A percentile compares a stretch with the other conserved stretches of the same genome.
phyloP scores from a whole-genome alignment of 176 grass and related monocot genomes.

The Oryza meridionalis region DNA sequence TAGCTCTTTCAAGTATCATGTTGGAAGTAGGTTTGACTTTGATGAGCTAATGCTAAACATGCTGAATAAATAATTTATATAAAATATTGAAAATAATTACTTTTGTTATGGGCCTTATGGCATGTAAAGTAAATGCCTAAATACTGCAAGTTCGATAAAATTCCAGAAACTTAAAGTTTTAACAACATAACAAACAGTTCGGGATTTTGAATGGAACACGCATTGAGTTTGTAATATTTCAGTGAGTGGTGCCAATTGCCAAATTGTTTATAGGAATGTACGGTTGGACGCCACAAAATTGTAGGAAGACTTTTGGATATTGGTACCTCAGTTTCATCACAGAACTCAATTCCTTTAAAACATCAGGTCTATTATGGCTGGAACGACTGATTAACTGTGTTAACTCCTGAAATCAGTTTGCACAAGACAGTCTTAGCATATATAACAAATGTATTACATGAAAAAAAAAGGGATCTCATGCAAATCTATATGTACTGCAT shows the following conservation, averaged over 20 bases:
- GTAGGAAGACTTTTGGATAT: slow-evolving; percentile 21
- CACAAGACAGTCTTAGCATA: slow-evolving; percentile 8
- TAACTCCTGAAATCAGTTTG: slow-evolving; percentile 49
- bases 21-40: not conserved
- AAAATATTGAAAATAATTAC: not conserved
- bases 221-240: slow-evolving; percentile 26
- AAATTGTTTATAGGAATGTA: slow-evolving; percentile 30
- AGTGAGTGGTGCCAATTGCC: slow-evolving; percentile 21
- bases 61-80: slow-evolving; percentile 14
- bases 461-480: slow-evolving; percentile 2
- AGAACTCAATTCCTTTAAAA: slow-evolving; percentile 59
- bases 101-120: not conserved
- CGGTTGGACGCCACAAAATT: not conserved
- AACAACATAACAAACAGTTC: slow-evolving; percentile 25
- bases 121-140: slow-evolving; percentile 3
- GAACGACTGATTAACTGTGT: slow-evolving; percentile 48
- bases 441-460: slow-evolving; percentile 17
- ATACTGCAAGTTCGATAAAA: slow-evolving; percentile 19
- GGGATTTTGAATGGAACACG: not conserved
- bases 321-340: slow-evolving; percentile 78
- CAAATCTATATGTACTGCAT: not conserved
- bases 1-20: not conserved
- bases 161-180: slow-evolving; percentile 12
- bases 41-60: slow-evolving; percentile 17
- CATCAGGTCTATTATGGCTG: slow-evolving; percentile 45